phyloP scores from a whole-genome alignment of 495 filamentous ascomycete genomes.

The Trichoderma parareesei region DNA sequence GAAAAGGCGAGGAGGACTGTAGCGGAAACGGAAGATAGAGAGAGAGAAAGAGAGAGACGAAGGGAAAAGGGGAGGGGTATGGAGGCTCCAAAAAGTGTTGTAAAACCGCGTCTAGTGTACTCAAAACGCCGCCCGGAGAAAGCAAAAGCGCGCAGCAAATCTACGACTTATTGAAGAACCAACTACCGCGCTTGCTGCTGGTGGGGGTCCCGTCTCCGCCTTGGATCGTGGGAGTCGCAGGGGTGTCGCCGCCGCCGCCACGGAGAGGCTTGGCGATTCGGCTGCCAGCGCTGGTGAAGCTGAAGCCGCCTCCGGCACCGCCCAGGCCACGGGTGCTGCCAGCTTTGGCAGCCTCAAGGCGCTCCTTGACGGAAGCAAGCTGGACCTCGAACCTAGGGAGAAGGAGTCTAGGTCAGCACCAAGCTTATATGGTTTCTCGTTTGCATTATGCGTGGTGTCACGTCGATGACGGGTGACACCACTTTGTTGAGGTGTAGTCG shows the following conservation, averaged over 20 bases:
- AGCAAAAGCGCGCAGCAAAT: neutral
- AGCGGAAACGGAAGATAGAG: neutral
- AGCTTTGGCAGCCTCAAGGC: constrained; percentile 88
- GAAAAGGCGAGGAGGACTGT: neutral
- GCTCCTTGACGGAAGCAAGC: constrained; percentile 93
- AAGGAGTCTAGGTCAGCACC: constrained; percentile 12
- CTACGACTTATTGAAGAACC: constrained; percentile 49
- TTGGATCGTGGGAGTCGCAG: constrained; percentile 41
- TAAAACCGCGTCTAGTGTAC: constrained; percentile 8
- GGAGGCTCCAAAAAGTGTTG: neutral
- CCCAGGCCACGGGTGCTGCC: constrained; percentile 76
- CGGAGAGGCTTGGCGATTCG: constrained; percentile 95
- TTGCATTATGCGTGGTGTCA: neutral
- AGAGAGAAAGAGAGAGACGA: neutral
- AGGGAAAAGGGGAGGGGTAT: neutral
- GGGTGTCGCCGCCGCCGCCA: constrained; percentile 61
- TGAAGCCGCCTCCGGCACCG: constrained; percentile 59
- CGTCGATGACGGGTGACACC: neutral
- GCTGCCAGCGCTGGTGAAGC: constrained; percentile 62
- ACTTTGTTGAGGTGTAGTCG: neutral
- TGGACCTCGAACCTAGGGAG: constrained; percentile 81
- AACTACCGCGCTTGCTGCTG: constrained; percentile 47
- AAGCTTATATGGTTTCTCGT: constrained; percentile 4
- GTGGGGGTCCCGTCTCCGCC: constrained; percentile 16
- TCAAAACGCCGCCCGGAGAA: neutral